Base-by-base conservation (phyloP, 306 rosid genomes). In the Adenanthera pavonina region DNA sequence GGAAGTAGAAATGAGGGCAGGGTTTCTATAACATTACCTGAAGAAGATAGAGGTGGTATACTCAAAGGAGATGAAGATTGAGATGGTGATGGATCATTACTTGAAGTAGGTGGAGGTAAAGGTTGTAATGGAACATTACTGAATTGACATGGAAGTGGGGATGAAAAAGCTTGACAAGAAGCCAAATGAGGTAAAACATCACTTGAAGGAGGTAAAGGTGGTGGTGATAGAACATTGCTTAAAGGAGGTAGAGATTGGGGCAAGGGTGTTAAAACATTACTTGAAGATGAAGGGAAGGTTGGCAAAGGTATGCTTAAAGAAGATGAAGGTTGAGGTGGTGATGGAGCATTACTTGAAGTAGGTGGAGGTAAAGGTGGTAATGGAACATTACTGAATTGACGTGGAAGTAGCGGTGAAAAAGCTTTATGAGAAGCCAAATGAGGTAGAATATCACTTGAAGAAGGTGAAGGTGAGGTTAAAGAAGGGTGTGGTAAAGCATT, bases 271-370 rank as follows among this genome's bases (percentile, higher is more conserved):
- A 3, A 10, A 59, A 10, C 36, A 10, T 59, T 25, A 9, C 34
- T 20, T 20, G 33, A 1, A 33, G 41, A 40, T 61, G 4, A 15
- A 5, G 40, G 0, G 10, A 4, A 35, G 35, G 67, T 14, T 61
- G 67, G 40, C 1, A 30, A 30, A 20, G 66, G 14, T 3, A 16
- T 30, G 30, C 30, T 25, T 57, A 1, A 3, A 57, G 35, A 35
- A 53, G 60, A 53, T 19, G 14, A 72, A 2, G 85, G 81, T 48
- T 78, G 67, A 4, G 82, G 81, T 2, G 76, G 74, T 0, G 19
- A 81, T n/a, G 74, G 40, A 9, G 83, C 43, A 66, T 68, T 52
- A 25, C 7, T 10, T 59, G 66, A 59, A 30, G 16, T 3, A 30
- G 30, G 30, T 25, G 30, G 68, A 46, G 13, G n/a, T 14, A 34